phyloP scores from a whole-genome alignment of 768 basidiomycete genomes.

The Krasilnikovozyma curviuscula region DNA sequence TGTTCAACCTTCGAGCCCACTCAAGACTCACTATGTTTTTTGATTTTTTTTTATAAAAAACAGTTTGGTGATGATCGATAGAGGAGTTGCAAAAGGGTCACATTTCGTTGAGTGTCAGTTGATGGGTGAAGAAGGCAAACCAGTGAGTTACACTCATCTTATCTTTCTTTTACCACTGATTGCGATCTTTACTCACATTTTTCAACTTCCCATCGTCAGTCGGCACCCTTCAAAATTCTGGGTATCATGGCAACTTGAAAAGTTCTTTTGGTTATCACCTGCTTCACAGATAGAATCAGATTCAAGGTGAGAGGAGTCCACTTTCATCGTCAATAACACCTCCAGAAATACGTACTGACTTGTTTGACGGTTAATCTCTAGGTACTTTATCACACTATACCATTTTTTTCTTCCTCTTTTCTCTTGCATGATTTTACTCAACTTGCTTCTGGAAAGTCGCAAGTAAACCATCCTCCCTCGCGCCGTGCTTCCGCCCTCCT shows the following conservation, averaged over 20 bases:
- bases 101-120: conserved; percentile 86
- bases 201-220: conserved; percentile 16
- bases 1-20: background rate
- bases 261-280: no score
- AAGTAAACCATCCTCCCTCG: no score
- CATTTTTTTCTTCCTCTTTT: no score
- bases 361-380: no score
- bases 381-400: no score
- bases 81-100: conserved; percentile 60
- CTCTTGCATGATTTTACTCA: no score
- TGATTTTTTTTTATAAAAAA: background rate
- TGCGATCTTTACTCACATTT: background rate
- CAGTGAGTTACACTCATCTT: background rate
- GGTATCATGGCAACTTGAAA: conserved; percentile 56
- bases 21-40: background rate
- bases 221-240: conserved; percentile 71
- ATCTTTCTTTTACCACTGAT: background rate
- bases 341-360: no score
- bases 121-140: conserved; percentile 44
- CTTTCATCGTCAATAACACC: no score
- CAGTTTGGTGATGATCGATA: conserved; percentile 73
- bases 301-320: no score
- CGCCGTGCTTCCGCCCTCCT: no score
- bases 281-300: no score
- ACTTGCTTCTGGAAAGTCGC: no score